phyloP scores from a whole-genome alignment of 1,139 yeast species.

The Yueomyces sp. region DNA sequence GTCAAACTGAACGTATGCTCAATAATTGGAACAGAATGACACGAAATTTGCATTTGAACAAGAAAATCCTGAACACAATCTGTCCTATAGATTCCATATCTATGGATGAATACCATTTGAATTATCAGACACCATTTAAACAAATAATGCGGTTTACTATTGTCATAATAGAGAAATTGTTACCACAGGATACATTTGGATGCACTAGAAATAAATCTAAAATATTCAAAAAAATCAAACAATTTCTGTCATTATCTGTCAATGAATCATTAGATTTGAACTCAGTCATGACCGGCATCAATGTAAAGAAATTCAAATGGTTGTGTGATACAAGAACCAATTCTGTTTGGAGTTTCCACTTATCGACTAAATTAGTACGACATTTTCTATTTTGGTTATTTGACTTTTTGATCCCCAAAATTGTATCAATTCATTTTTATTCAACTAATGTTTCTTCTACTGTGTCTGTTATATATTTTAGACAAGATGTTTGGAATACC shows the following conservation, averaged over 20 bases:
- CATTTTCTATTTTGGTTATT: conserved; percentile 44
- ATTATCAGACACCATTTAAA: conserved; percentile 5
- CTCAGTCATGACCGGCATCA: conserved; percentile 25
- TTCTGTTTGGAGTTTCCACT: conserved; percentile 3
- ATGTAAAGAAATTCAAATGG: conserved; percentile 37
- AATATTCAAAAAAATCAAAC: conserved; percentile 29
- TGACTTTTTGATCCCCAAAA: conserved; percentile 31
- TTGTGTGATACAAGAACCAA: conserved; percentile 11
- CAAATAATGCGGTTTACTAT: conserved; percentile 32
- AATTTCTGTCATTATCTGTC: conserved; percentile 29
- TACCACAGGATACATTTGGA: conserved; percentile 50
- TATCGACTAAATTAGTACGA: conserved; percentile 3
- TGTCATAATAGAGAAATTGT: conserved; percentile 32
- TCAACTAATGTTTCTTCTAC: conserved; percentile 45
- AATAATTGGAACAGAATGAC: conserved; percentile 7
- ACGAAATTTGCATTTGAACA: conserved; percentile 5
- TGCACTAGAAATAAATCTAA: conserved; percentile 33
- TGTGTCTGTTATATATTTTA: conserved; percentile 34
- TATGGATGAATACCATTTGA: conserved; percentile 6
- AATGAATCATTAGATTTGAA: conserved; percentile 23
- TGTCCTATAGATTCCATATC: conserved; percentile 8
- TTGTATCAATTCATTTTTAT: conserved; percentile 50
- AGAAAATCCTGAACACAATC: conserved; percentile 7
- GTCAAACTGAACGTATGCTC: conserved; percentile 5
- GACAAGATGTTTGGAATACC: conserved; percentile 47